Conservation (phyloP, 2,329 filamentous ascomycete genomes). For the Penicillium sp. region DNA sequence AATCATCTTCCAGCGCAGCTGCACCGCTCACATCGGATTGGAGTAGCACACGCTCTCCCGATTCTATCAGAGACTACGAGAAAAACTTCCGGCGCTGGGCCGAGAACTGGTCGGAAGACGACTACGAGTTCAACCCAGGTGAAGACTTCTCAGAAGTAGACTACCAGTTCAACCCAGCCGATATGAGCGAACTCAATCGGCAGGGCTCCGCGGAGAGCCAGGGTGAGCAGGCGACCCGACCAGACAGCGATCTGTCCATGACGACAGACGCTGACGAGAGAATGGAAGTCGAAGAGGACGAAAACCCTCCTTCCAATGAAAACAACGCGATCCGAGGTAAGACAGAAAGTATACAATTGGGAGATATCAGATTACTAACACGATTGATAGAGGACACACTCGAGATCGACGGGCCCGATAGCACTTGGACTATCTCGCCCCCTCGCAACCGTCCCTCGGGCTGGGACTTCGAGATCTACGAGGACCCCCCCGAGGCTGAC, state of each 20-base stretch:
- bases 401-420: background rate
- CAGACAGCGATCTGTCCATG: background rate
- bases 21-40: too few species aligned
- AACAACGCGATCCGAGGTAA: background rate
- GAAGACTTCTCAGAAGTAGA: too few species aligned
- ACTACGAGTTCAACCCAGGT: too few species aligned
- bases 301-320: background rate
- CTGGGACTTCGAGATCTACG: conserved; percentile 8
- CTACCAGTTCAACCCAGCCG: too few species aligned
- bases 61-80: too few species aligned
- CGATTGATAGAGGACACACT: background rate
- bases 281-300: background rate
- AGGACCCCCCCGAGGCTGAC: conserved; percentile 1
- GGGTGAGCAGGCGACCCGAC: background rate
- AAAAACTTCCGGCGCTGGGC: too few species aligned
- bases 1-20: too few species aligned
- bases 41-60: too few species aligned
- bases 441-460: background rate
- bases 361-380: background rate
- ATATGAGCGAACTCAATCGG: too few species aligned
- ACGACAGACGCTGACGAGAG: background rate
- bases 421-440: background rate
- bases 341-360: background rate
- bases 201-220: background rate
- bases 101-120: too few species aligned